phyloP scores from a whole-genome alignment of 2,329 filamentous ascomycete species.

The Fusarium sp. region DNA sequence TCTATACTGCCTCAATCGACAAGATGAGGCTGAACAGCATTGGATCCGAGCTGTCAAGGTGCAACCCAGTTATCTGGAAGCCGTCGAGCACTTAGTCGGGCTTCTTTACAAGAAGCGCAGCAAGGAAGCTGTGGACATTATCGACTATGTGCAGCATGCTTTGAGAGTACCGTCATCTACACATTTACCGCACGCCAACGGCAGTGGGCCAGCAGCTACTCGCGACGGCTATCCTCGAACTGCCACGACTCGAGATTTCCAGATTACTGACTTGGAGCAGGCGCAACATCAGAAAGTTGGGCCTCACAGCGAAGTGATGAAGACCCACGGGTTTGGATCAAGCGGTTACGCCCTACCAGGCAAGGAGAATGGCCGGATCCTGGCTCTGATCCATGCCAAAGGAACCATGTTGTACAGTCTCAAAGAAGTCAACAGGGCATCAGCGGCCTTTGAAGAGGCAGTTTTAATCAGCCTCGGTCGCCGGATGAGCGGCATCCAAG shows the following conservation, averaged over 20 bases:
- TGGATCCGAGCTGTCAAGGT: conserved; percentile 88
- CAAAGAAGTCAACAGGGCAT: conserved; percentile 83
- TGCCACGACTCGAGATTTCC: conserved; percentile 13
- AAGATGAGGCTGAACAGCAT: conserved; percentile 84
- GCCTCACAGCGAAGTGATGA: conserved; percentile 33
- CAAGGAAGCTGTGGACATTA: conserved; percentile 87
- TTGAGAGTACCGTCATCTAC: conserved; percentile 61
- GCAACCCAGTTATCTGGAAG: conserved; percentile 91
- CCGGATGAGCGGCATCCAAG: conserved; percentile 76
- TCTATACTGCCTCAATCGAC: conserved; percentile 83
- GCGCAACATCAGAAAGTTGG: conserved; percentile 38
- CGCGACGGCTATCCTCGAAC: conserved; percentile 20
- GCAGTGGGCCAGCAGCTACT: conserved; percentile 4
- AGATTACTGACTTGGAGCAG: conserved; percentile 41
- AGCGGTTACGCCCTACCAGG: conserved; percentile 84
- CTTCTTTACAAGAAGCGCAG: conserved; percentile 86
- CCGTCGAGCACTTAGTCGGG: conserved; percentile 92
- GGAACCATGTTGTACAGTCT: conserved; percentile 97
- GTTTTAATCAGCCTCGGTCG: conserved; percentile 88
- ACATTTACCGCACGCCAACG: conserved; percentile 8
- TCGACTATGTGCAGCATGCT: conserved; percentile 83
- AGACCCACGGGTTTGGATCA: conserved; percentile 47
- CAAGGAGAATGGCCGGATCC: conserved; percentile 89
- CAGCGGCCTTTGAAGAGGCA: conserved; percentile 92
- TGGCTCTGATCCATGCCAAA: conserved; percentile 95